These are phyloP conservation scores for Termitomyces sp. DNA, from an alignment of 768 basidiomycete species.

Conservation along the genomic window DNA sequence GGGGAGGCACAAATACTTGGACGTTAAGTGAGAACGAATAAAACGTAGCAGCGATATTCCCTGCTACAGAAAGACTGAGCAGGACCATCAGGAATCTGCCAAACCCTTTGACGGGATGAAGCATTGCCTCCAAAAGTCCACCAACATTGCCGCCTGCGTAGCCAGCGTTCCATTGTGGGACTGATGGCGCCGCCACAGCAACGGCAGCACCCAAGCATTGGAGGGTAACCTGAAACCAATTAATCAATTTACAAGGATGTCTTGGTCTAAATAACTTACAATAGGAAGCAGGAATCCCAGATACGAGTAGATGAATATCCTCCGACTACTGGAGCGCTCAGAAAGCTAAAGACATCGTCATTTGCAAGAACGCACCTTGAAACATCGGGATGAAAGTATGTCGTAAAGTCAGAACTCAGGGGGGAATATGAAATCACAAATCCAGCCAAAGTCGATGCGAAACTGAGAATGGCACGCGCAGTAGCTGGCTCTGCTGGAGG, in stretches of 20 bases:
- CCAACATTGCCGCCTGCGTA: slow-evolving; percentile 60
- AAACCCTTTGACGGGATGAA: slow-evolving; percentile 65
- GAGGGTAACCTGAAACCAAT: slow-evolving; percentile 32
- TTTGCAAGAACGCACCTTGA: slow-evolving; percentile 37
- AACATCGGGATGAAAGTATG: slow-evolving; percentile 56
- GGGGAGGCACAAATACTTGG: slow-evolving; percentile 60
- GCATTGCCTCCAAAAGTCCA: slow-evolving; percentile 66
- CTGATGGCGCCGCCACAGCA: slow-evolving; percentile 45
- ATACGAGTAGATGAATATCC: slow-evolving; percentile 65
- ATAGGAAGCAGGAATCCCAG: slow-evolving; percentile 63
- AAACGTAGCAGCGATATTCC: slow-evolving; percentile 77
- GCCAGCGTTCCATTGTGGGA: slow-evolving; percentile 57
- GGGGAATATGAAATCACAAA: slow-evolving; percentile 63
- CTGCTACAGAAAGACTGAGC: slow-evolving; percentile 75
- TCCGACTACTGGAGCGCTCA: slow-evolving; percentile 38
- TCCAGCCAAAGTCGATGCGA: slow-evolving; percentile 66
- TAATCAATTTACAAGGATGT: neutral
- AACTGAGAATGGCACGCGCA: slow-evolving; percentile 51
- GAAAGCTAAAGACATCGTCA: neutral
- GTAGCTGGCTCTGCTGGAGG: slow-evolving; percentile 50
- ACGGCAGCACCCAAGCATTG: slow-evolving; percentile 60
- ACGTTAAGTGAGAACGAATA: slow-evolving; percentile 76
- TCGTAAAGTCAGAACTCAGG: slow-evolving; percentile 70
- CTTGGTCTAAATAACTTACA: slow-evolving; percentile 18
- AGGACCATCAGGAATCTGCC: slow-evolving; percentile 79